Conservation (phyloP, 1,139 yeast species). For the Pichia sp. region DNA sequence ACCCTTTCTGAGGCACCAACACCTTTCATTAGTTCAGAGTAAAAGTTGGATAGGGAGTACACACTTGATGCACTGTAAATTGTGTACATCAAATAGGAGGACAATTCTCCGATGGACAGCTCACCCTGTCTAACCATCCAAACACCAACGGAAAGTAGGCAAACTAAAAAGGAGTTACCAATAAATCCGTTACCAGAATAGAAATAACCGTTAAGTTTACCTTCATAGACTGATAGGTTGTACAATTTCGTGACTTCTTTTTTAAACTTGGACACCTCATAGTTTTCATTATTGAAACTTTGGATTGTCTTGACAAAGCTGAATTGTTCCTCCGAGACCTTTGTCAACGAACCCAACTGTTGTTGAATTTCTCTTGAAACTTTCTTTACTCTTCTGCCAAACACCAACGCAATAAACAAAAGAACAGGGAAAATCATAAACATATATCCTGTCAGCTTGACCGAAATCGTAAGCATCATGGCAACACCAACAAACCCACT, state of each 20-base stretch:
- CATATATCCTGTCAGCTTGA: slow-evolving; percentile 55
- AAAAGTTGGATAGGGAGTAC: slow-evolving; percentile 54
- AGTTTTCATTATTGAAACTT: slow-evolving; percentile 48
- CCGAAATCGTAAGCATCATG: slow-evolving; percentile 56
- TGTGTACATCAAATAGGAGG: slow-evolving; percentile 60
- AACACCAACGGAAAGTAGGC: slow-evolving; percentile 50
- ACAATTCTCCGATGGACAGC: slow-evolving; percentile 49
- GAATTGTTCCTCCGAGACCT: slow-evolving; percentile 55
- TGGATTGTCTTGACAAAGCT: slow-evolving; percentile 54
- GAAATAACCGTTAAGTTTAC: slow-evolving; percentile 47
- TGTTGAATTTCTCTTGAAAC: slow-evolving; percentile 50
- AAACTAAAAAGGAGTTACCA: slow-evolving; percentile 48
- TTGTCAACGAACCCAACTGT: slow-evolving; percentile 51
- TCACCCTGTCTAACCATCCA: slow-evolving; percentile 48
- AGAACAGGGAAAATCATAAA: slow-evolving; percentile 52
- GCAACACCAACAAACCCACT: slow-evolving; percentile 51
- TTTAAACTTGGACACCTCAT: slow-evolving; percentile 35
- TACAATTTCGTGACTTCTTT: slow-evolving; percentile 45
- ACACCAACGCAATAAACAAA: slow-evolving; percentile 46
- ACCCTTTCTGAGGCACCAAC: slow-evolving; percentile 58
- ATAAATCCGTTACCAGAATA: slow-evolving; percentile 50
- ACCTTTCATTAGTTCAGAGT: slow-evolving; percentile 59
- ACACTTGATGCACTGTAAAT: slow-evolving; percentile 57
- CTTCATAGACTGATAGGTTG: slow-evolving; percentile 46
- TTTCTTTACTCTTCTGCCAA: slow-evolving; percentile 49